Conservation (phyloP, 2,329 filamentous ascomycete species). For the Zymoseptoria passerinii region DNA sequence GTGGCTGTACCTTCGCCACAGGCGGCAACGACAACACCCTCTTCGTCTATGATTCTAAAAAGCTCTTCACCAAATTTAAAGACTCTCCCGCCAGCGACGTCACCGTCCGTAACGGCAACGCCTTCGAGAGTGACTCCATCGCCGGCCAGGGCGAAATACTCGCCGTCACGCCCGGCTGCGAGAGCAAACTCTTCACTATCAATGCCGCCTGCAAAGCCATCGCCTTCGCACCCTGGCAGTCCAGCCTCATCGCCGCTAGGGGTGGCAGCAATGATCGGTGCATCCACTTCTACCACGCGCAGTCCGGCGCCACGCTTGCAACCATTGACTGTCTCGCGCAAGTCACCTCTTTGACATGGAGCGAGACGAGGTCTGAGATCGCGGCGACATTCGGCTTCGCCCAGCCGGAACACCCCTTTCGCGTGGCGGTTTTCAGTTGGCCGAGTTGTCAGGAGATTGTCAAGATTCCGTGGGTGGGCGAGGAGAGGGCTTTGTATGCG, state of each 20-base stretch:
- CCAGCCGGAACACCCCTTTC: constrained; percentile 77
- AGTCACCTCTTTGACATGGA: constrained; percentile 89
- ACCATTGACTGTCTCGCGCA: constrained; percentile 90
- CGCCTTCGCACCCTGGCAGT: constrained; percentile 91
- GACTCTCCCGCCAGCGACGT: constrained; percentile 5
- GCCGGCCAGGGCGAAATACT: constrained; percentile 16
- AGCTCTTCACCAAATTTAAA: constrained; percentile 35
- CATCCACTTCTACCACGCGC: constrained; percentile 90
- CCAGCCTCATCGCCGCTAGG: constrained; percentile 77
- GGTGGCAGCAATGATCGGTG: constrained; percentile 91
- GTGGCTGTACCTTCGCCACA: constrained; percentile 70
- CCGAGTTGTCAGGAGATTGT: constrained; percentile 80
- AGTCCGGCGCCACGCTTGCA: constrained; percentile 72
- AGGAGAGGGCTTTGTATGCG: constrained; percentile 76
- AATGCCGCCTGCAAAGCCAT: constrained; percentile 91
- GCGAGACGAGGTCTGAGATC: constrained; percentile 62
- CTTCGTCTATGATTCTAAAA: constrained; percentile 65
- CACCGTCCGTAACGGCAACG: constrained; percentile 11
- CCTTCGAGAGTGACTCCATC: constrained; percentile 4
- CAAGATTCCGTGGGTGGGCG: constrained; percentile 73
- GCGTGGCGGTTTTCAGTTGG: constrained; percentile 92
- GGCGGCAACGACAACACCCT: constrained; percentile 91
- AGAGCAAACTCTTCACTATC: constrained; percentile 66
- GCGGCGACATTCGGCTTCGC: constrained; percentile 90
- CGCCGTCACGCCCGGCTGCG: constrained; percentile 34